Conservation (phyloP, 805 yeast genomes). For the Saccharomyces paradoxus region DNA sequence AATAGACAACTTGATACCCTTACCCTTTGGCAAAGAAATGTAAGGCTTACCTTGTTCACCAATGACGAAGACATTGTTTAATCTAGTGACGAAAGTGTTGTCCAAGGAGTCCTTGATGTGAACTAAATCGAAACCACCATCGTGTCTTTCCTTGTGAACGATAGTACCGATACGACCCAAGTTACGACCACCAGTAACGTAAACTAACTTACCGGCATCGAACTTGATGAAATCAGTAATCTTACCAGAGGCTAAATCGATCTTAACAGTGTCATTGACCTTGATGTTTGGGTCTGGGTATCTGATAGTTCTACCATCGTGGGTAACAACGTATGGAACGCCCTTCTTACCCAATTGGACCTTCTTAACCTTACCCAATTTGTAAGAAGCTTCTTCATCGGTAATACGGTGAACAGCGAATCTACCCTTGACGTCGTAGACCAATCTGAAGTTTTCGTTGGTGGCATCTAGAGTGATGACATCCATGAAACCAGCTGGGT, state of each 20-base stretch:
- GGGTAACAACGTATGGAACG: slow-evolving; percentile 96
- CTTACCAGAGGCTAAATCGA: slow-evolving; percentile 94
- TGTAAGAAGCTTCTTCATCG: slow-evolving; percentile 96
- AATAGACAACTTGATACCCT: slow-evolving; percentile 93
- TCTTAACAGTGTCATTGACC: slow-evolving; percentile 96
- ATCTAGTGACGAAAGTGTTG: slow-evolving; percentile 92
- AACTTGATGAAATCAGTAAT: slow-evolving; percentile 81
- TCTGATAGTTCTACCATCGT: slow-evolving; percentile 99
- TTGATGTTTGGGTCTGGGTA: slow-evolving; percentile 97
- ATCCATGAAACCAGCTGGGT: slow-evolving; percentile 99
- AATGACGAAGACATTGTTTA: slow-evolving; percentile 84
- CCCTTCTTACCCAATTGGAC: slow-evolving; percentile 98
- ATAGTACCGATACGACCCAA: slow-evolving; percentile 97
- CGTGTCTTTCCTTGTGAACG: slow-evolving; percentile 94
- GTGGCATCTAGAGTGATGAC: slow-evolving; percentile 96
- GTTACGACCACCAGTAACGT: slow-evolving; percentile 97
- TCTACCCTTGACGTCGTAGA: slow-evolving; percentile 98
- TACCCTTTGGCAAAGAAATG: slow-evolving; percentile 96
- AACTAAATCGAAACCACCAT: slow-evolving; percentile 96
- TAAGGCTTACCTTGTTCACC: slow-evolving; percentile 94
- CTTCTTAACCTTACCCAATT: slow-evolving; percentile 95
- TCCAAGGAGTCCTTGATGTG: slow-evolving; percentile 93
- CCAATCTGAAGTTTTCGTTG: slow-evolving; percentile 98
- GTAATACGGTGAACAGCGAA: slow-evolving; percentile 99
- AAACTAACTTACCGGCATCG: slow-evolving; percentile 85